phyloP scores from a whole-genome alignment of 495 filamentous ascomycete genomes.

The Poronia punctata region DNA sequence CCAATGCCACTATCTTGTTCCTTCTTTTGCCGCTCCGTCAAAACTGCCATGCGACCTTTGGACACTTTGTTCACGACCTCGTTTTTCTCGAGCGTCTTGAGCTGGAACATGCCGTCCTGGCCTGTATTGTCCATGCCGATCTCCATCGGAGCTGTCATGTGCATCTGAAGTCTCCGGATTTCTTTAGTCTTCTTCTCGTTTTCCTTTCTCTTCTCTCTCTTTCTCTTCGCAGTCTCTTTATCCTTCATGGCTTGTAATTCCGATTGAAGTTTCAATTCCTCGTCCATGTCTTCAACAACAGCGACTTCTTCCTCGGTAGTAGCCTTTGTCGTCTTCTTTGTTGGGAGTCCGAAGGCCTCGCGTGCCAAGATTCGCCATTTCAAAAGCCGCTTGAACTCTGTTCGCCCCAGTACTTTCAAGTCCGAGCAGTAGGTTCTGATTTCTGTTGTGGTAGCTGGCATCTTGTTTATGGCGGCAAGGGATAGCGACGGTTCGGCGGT shows the following conservation, averaged over 20 bases:
- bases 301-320: slow-evolving; percentile 62
- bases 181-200: slow-evolving; percentile 89
- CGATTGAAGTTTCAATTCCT: slow-evolving; percentile 83
- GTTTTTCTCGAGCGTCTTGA: slow-evolving; percentile 71
- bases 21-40: slow-evolving; percentile 47
- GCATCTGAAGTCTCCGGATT: slow-evolving; percentile 87
- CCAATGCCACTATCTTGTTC: slow-evolving; percentile 56
- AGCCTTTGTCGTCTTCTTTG: slow-evolving; percentile 58
- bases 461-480: slow-evolving; percentile 71
- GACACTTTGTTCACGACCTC: slow-evolving; percentile 62
- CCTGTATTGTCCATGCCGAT: slow-evolving; percentile 89
- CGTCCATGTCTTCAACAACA: slow-evolving; percentile 81
- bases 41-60: slow-evolving; percentile 66
- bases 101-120: slow-evolving; percentile 71
- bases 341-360: slow-evolving; percentile 80
- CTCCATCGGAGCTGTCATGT: slow-evolving; percentile 93
- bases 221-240: slow-evolving; percentile 63
- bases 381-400: slow-evolving; percentile 89
- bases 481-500: slow-evolving; percentile 81
- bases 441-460: slow-evolving; percentile 90
- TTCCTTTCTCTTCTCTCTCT: slow-evolving; percentile 70
- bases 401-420: slow-evolving; percentile 83
- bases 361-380: slow-evolving; percentile 87
- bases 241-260: slow-evolving; percentile 76
- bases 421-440: slow-evolving; percentile 80